Base-by-base conservation (phyloP, 352 stramenopile genomes). In the Phytophthora brassicae region DNA sequence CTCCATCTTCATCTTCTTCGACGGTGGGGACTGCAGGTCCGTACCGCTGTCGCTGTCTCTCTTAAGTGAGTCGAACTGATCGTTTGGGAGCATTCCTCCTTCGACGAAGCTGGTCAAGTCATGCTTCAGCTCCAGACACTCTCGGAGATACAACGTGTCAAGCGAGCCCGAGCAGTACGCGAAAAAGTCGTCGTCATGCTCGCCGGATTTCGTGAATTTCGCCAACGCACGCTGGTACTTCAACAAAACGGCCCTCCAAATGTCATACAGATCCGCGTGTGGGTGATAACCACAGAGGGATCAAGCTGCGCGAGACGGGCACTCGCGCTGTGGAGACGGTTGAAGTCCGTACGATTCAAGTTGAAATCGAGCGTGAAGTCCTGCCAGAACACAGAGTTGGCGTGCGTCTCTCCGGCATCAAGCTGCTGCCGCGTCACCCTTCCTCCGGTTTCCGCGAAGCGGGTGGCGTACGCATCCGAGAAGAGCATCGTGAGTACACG, bases 51-150 rank as follows among this genome's bases (percentile, higher is more conserved):
- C 11, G 28, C 28, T 35, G 28, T 35, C 28, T 35, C 19, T 26
- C 41, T 60, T 60, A 3, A 52, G 39, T 2, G 52, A 60, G 29
- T 60, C 52, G 24, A 60, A 51, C 16, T 51, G 39, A 26, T 52
- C 42, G 17, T 60, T 29, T 13, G 8, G 6, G 0, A 51, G 16
- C 26, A 60, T 33, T 4, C 52, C 52, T 14, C 52, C 52, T 28
- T 60, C 52, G 3, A 60, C 52, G 9, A 60, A 45, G 7, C 14
- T 48, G 1, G 29, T 45, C 52, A 60, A 24, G 29, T 60, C 28
- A 17, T 52, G 52, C 14, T 60, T 51, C 14, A 51, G 8, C 20
- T 44, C 26, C 39, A 60, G 31, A 50, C 52, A 60, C 52, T 51
- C 52, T 12, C 52, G 52, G 12, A 60, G 29, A 31, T 51, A 60